A percentile compares a stretch with the other conserved stretches of the same genome.
These are phyloP conservation scores for Cetradonia linearis DNA, from an alignment of 495 filamentous ascomycete species.

Conservation along the genomic window DNA sequence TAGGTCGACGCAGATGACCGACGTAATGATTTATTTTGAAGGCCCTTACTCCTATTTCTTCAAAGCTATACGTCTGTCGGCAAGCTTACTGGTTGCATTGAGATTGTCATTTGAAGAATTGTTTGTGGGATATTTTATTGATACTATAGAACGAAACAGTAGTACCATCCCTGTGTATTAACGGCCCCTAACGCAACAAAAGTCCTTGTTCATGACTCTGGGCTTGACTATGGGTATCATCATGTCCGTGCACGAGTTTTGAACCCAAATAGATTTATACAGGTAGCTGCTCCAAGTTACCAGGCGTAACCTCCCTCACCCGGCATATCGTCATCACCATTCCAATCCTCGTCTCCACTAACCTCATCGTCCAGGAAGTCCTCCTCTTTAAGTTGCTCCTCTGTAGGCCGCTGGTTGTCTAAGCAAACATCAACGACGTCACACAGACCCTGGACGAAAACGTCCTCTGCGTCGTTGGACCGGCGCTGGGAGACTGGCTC, in stretches of 20 bases:
- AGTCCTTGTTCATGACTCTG: not conserved
- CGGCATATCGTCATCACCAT: constrained; percentile 40
- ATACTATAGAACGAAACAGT: not conserved
- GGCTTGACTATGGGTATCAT: not conserved
- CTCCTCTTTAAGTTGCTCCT: constrained; percentile 60
- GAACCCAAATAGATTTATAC: not conserved
- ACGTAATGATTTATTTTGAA: no score
- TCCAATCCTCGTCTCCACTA: constrained; percentile 74
- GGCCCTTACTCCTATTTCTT: no score
- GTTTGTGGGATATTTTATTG: not conserved
- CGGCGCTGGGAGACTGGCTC: not conserved
- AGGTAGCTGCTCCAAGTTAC: constrained; percentile 20
- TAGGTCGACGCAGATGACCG: no score
- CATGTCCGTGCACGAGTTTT: not conserved
- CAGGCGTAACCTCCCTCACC: constrained; percentile 34
- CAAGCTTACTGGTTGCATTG: not conserved
- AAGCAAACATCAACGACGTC: constrained; percentile 68
- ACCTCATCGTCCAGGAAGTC: constrained; percentile 69
- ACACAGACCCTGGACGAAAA: constrained; percentile 64
- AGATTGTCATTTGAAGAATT: not conserved
- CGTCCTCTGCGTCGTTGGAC: constrained; percentile 19
- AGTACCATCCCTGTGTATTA: not conserved
- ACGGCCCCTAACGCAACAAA: not conserved
- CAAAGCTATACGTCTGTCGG: not conserved
- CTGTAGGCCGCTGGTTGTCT: constrained; percentile 70